Evolutionary conservation across 495 filamentous ascomycete species (phyloP).

Genomic region (Penicillium alfredii): DNA sequence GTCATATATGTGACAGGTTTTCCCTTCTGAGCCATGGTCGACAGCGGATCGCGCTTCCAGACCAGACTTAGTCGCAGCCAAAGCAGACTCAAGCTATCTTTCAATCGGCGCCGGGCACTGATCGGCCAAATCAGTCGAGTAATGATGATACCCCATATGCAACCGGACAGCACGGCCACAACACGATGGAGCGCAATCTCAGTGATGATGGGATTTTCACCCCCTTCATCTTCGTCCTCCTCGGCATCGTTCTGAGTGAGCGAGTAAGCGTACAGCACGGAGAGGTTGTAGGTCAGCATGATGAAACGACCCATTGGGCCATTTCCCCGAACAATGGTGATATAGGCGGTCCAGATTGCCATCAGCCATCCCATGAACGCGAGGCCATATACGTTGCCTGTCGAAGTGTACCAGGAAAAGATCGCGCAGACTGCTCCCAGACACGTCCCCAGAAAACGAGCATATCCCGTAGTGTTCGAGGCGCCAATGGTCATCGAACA

Average conservation of each 20-base stretch:
- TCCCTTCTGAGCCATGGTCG: conserved; percentile 53
- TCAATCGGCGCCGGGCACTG: conserved; percentile 76
- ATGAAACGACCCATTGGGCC: conserved; percentile 90
- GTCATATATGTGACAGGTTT: conserved; percentile 64
- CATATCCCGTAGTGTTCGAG: conserved; percentile 82
- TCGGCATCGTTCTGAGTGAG: conserved; percentile 68
- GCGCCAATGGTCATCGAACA: conserved; percentile 96
- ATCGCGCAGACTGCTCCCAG: conserved; percentile 73
- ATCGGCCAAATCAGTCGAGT: conserved; percentile 91
- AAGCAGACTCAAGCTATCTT: conserved; percentile 75
- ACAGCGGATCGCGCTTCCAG: conserved; percentile 92
- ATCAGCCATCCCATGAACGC: conserved; percentile 75
- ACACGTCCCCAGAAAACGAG: conserved; percentile 83
- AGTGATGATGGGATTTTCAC: conserved; percentile 70
- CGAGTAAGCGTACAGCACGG: conserved; percentile 88
- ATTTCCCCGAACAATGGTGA: conserved; percentile 77
- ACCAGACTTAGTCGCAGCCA: conserved; percentile 94
- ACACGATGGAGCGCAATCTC: conserved; percentile 90
- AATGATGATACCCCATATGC: conserved; percentile 87
- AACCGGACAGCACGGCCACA: conserved; percentile 78
- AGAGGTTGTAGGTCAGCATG: conserved; percentile 94
- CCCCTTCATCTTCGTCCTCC: conserved; percentile 75
- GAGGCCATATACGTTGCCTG: conserved; percentile 66
- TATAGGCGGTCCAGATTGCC: conserved; percentile 75
- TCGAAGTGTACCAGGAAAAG: conserved; percentile 66